These are phyloP conservation scores for Cyclotella atomus DNA, from an alignment of 108 stramenopile genomes.

Conservation along the genomic window DNA sequence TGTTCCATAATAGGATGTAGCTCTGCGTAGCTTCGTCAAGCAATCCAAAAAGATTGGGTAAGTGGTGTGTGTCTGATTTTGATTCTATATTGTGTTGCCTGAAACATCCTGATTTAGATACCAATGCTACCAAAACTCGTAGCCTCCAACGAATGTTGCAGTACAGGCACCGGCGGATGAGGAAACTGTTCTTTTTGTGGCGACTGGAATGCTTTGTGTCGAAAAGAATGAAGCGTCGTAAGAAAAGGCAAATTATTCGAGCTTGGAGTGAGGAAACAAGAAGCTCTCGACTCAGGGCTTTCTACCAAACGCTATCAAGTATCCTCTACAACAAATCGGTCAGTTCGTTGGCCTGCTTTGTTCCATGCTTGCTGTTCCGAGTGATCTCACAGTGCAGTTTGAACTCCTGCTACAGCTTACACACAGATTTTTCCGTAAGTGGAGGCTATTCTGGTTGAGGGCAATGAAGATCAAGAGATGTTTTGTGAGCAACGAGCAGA, in stretches of 20 bases:
- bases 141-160: neutral
- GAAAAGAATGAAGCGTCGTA: neutral
- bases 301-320: neutral
- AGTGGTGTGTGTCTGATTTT: too few species aligned
- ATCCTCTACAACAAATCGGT: slow-evolving; percentile 4
- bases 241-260: neutral
- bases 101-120: too few species aligned
- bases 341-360: too few species aligned
- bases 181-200: neutral
- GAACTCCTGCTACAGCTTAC: neutral
- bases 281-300: neutral
- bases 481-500: slow-evolving; percentile 17
- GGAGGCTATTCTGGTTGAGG: slow-evolving; percentile 44
- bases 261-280: neutral
- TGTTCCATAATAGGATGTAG: slow-evolving; percentile 7
- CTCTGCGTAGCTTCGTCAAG: slow-evolving; percentile 10
- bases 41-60: slow-evolving; percentile 18
- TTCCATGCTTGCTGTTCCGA: too few species aligned
- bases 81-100: too few species aligned
- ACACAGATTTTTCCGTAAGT: slow-evolving; percentile 15
- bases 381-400: too few species aligned
- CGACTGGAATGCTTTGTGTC: neutral
- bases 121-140: too few species aligned
- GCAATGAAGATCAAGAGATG: slow-evolving; percentile 38
- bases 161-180: neutral